Evolutionary conservation across 2,329 filamentous ascomycete genomes (phyloP).

Genomic region (Fusarium vanettenii): DNA sequence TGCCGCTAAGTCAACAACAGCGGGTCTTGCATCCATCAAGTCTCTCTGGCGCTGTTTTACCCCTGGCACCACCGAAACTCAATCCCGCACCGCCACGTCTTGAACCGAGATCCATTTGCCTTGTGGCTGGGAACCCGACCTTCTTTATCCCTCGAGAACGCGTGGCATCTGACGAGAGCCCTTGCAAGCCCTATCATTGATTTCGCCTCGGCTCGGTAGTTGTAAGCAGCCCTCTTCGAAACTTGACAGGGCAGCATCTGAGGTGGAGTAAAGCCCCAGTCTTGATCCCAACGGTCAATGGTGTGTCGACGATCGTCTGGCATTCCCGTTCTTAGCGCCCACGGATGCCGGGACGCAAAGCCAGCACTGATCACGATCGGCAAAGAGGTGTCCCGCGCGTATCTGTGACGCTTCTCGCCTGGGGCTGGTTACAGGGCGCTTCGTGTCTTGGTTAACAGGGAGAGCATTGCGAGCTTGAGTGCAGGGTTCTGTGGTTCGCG

Average conservation of each 20-base stretch:
- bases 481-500: not conserved
- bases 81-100: not conserved
- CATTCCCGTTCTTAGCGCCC: conserved; percentile 9
- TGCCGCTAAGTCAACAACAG: conserved; percentile 3
- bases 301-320: conserved; percentile 26
- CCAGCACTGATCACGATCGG: conserved; percentile 6
- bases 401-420: conserved; percentile 4
- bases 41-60: conserved; percentile 7
- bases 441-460: not conserved
- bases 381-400: not conserved
- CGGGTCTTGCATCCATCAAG: conserved; percentile 8
- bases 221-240: not conserved
- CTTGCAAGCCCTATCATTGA: not conserved
- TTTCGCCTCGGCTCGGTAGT: conserved; percentile 1
- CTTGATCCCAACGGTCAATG: conserved; percentile 29
- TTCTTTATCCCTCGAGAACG: conserved; percentile 7
- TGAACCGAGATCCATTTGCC: not conserved
- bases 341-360: not conserved
- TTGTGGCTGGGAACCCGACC: not conserved
- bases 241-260: conserved; percentile 27
- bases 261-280: conserved; percentile 26
- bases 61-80: conserved; percentile 28
- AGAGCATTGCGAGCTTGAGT: not conserved
- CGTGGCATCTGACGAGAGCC: conserved; percentile 25
- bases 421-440: not conserved